phyloP scores from a whole-genome alignment of 257 asterid genomes.

The Fraxinus americana region DNA sequence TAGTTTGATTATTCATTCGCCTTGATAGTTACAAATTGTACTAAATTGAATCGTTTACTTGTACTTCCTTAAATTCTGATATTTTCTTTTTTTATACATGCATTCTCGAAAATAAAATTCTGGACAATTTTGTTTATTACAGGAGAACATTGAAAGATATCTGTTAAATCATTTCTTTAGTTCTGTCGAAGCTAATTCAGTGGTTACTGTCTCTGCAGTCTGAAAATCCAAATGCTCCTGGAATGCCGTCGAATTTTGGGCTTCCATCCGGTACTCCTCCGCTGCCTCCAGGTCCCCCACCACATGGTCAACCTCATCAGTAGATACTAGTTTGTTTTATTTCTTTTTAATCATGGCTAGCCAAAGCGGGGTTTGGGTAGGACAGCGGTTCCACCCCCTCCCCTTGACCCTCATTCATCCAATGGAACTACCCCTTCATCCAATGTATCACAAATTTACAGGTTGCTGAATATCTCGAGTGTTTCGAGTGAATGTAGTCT shows the following conservation, averaged over 20 bases:
- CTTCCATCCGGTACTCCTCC: constrained; percentile 80
- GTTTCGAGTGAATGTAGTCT: neutral
- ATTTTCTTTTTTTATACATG: neutral
- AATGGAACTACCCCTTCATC: neutral
- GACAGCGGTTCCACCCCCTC: neutral
- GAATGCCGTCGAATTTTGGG: constrained; percentile 62
- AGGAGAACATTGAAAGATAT: neutral
- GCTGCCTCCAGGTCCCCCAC: constrained; percentile 95
- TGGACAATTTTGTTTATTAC: neutral
- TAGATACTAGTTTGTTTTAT: constrained; percentile 24
- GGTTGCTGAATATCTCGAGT: neutral
- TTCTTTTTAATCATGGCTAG: neutral
- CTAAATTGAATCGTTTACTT: neutral
- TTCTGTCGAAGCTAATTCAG: constrained; percentile 12
- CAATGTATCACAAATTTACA: neutral
- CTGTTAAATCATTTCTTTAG: neutral
- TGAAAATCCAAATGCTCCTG: constrained; percentile 71
- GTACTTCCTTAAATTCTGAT: neutral
- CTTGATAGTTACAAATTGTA: neutral
- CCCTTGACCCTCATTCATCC: neutral
- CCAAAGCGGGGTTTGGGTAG: neutral
- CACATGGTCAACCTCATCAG: constrained; percentile 73
- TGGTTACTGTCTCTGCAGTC: constrained; percentile 41
- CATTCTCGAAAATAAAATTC: neutral
- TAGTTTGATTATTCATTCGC: neutral